Base-by-base conservation (phyloP, 2,329 filamentous ascomycete species). In the Didymella sp. region DNA sequence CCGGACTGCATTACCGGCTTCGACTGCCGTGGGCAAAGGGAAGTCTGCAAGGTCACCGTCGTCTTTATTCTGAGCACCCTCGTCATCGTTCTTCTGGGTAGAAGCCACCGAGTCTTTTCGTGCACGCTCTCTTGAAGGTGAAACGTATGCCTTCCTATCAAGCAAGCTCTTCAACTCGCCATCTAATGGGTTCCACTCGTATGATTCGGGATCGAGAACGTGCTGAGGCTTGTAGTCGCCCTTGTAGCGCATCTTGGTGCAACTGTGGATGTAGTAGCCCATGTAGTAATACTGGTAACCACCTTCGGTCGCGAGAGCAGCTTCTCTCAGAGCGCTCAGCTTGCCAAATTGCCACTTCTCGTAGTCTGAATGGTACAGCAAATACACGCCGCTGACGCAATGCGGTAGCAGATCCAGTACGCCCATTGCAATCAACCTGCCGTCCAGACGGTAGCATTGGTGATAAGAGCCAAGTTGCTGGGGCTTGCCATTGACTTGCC, bases 161-260 rank as follows among this genome's bases (percentile, higher is more conserved):
- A 86, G 78, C 19, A 80, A 71, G n/a, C 61, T 73, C 43, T 87
- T 71, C 1, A 85, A 70, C 3, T 80, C 76, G 31, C 80, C 76
- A 62, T 87, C 82, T 4, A 91, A 72, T 0, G 79, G 77, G 60
- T 87, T 80, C 89, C 89, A 92, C 8, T 76, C 71, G 60, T 88
- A 79, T 0, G 82, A 83, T 59, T 87, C 84, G 0, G 89, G 88
- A 62, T 93, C 89, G 11, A 94, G 81, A 11, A 95, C 82, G 67
- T 88, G 85, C 69, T 92, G 89, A 1, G 90, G 90, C 11, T 82
- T 80, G 72, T 90, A 95, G 69, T 92, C 88, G 56, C 87, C 89
- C 79, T 95, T 95, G 79, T 95, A 95, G 65, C 83, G 82, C 91
- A 95, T 94, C 79, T 95, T 95, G 50, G 84, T 81, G 68, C 90